Base-by-base conservation (phyloP, 2,329 filamentous ascomycete genomes). In the Bisporella sp. region DNA sequence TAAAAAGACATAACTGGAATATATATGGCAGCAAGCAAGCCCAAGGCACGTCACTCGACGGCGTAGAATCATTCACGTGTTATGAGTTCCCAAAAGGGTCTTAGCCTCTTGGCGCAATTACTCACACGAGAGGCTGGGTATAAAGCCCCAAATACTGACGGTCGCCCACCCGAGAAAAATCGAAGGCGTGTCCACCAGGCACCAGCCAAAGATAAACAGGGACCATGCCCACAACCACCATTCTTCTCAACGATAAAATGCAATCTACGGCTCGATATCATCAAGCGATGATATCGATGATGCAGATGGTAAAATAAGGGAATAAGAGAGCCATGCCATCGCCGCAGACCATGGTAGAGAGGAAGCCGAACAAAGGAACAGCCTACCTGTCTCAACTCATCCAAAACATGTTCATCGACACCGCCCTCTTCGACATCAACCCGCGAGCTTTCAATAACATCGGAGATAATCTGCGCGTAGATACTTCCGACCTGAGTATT, bases 381-480 rank as follows among this genome's bases (percentile, higher is more conserved):
- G 21, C 21, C 21, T 76, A 97, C 92, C 82, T 85, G 79, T 70
- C 84, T 85, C 76, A 99, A 75, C 68, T 96, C 89, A 59, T 92
- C 82, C 63, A 99, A 74, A 47, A 92, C 92, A 61, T 81, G 76
- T 68, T 92, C 86, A 62, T 95, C 89, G 58, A 97, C 86, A 62
- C 93, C 93, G 61, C 86, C 89, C 72, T 99, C 93, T 69, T 99
- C 93, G 68, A 99, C 97, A 71, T 97, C 93, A 65, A 92, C 87
- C 65, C 88, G 81, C 64, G 92, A 96, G 59, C 87, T 86, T 62
- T 92, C 85, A 70, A 97, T 89, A 67, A 99, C 90, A 72, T 93
- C 89, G 56, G 85, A 76, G 66, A 87, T 87, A 68, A 87, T 84
- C 63, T 77, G 73, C 69, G 84, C 76, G 70, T 96, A 99, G 64